Percentiles rank a stretch among this genome's conserved stretches.
Conservation (phyloP, 2,329 filamentous ascomycete species). For the Thielaviopsis euricoi region DNA sequence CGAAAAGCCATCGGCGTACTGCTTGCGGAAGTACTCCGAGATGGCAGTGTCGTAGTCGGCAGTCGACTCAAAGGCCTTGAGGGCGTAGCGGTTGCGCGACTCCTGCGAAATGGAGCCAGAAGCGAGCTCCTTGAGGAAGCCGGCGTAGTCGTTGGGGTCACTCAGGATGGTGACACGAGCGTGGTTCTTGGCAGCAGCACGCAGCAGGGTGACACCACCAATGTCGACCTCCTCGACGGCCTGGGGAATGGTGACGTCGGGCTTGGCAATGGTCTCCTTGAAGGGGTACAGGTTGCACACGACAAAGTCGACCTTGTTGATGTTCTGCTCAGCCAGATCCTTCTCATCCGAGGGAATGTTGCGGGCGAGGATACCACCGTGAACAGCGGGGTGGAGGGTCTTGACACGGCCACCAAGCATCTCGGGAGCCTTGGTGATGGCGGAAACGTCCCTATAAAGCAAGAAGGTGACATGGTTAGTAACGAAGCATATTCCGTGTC, state of each 20-base stretch:
- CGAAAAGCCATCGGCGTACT: constrained; percentile 75
- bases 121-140: constrained; percentile 82
- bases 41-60: constrained; percentile 93
- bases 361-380: constrained; percentile 80
- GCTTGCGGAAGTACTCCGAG: constrained; percentile 91
- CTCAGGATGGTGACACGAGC: constrained; percentile 87
- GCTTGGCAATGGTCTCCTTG: constrained; percentile 93
- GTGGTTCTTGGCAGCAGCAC: constrained; percentile 97
- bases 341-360: constrained; percentile 92
- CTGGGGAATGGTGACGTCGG: constrained; percentile 91
- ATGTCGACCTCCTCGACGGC: constrained; percentile 99
- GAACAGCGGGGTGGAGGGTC: constrained; percentile 89
- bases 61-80: constrained; percentile 97
- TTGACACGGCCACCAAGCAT: constrained; percentile 80
- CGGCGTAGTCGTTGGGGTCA: constrained; percentile 83
- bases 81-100: constrained; percentile 74
- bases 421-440: constrained; percentile 91
- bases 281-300: constrained; percentile 99
- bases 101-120: constrained; percentile 71
- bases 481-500: not conserved
- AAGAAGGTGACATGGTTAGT: not conserved
- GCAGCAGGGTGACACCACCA: constrained; percentile 87
- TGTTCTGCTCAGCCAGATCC: constrained; percentile 87
- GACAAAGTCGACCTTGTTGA: constrained; percentile 86
- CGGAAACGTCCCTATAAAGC: constrained; percentile 66